Conservation (phyloP, 2,329 filamentous ascomycete genomes). For the Hymenotorrendiella dingleyae region DNA sequence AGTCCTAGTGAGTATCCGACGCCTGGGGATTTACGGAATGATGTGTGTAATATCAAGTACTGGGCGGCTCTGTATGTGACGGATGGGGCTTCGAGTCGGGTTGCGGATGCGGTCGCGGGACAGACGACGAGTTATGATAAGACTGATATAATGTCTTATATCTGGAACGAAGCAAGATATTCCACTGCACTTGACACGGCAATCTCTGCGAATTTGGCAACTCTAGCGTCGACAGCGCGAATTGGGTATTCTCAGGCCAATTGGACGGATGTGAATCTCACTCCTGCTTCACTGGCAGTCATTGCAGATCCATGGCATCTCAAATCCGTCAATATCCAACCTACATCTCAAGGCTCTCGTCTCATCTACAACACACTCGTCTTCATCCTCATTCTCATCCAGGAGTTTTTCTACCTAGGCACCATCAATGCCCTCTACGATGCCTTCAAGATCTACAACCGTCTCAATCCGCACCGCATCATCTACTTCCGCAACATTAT, state of each 20-base stretch:
- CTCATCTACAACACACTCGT: slow-evolving; percentile 36
- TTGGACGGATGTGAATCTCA: slow-evolving; percentile 14
- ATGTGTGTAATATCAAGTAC: slow-evolving; percentile 33
- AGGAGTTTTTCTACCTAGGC: slow-evolving; percentile 29
- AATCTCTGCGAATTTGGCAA: slow-evolving; percentile 29
- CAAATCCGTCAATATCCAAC: slow-evolving; percentile 26
- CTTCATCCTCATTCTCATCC: slow-evolving; percentile 34
- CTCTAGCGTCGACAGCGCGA: slow-evolving; percentile 23
- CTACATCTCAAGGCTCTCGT: slow-evolving; percentile 32
- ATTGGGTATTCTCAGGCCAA: slow-evolving; percentile 23
- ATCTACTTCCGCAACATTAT: slow-evolving; percentile 25
- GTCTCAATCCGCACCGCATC: slow-evolving; percentile 22
- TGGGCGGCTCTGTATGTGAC: slow-evolving; percentile 35
- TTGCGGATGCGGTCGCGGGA: slow-evolving; percentile 28
- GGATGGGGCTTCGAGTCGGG: slow-evolving; percentile 29
- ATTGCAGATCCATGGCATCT: slow-evolving; percentile 33
- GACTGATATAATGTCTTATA: slow-evolving; percentile 30
- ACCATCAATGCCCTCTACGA: slow-evolving; percentile 28
- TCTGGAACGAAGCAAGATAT: slow-evolving; percentile 35
- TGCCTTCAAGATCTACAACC: slow-evolving; percentile 21
- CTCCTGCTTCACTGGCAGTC: slow-evolving; percentile 24
- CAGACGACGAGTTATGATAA: slow-evolving; percentile 30
- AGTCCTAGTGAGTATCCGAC: slow-evolving; percentile 24
- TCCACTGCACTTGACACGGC: slow-evolving; percentile 27
- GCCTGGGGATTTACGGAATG: slow-evolving; percentile 25